Evolutionary conservation across 2,329 filamentous ascomycete species (phyloP), one percentile per base, ranked within the genome.

Genomic region (Fonsecaea pedrosoi): DNA sequence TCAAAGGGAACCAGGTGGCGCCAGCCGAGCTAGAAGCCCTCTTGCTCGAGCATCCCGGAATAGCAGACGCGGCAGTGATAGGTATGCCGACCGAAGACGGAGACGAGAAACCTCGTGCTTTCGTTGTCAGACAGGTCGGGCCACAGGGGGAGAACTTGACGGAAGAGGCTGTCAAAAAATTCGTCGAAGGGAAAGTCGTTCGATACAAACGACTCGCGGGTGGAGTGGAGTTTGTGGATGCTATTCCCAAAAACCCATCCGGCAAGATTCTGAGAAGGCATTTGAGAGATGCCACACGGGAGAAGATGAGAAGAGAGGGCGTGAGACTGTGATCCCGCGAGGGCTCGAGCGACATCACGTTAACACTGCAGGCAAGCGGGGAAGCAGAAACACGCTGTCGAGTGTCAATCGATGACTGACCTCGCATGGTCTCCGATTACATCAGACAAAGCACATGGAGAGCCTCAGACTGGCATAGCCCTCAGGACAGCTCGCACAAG

Each of bases 1-100:
- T 82, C 74, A 88, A 90, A 75, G 71, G 79, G 55, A 83, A 80
- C 77, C 81, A 83, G 75, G 81, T 83, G 0, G 76, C 81, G 2
- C 82, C 82, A 0, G 80, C 82, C 0, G 82, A 84, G 67, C 72
- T 84, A 9, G 82, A 84, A 70, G 77, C 75, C 0, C 72, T 82
- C 1, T 75, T 84, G 1, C 74, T 83, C 4, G 76, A 78, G 53
- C 81, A 84, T 69, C 78, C 79, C 0, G 75, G 71, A 0, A 80
- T 84, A 61, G 69, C 74, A 32, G 82, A 84, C 65, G 82, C 78
- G 2, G 82, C 81, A 2, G 82, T 84, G 4, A 82, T 82, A 6
- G 82, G 82, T 2, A 77, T 82, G 37, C 77, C 79, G 1, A 73
- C 75, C n/a, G 75, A 75, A 15, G 66, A 71, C 13, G 71, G 69